phyloP scores from a whole-genome alignment of 2,329 filamentous ascomycete genomes.

The Colletotrichum orchidophilum region DNA sequence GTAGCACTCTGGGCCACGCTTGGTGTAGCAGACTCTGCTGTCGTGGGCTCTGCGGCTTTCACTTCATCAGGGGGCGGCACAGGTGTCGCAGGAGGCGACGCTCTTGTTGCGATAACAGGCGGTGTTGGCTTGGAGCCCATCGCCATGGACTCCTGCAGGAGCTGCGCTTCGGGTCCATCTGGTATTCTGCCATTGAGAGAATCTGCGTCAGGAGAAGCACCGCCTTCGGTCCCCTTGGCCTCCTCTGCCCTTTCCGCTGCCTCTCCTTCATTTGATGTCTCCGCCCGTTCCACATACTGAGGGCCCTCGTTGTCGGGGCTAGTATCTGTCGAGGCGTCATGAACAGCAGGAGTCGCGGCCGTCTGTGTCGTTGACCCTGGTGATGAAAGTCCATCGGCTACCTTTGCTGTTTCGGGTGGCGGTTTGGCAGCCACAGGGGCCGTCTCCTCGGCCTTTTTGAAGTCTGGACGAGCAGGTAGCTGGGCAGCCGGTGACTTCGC shows the following conservation, averaged over 20 bases:
- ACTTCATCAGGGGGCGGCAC: not conserved
- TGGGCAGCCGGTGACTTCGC: not conserved
- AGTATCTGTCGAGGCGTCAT: constrained; percentile 76
- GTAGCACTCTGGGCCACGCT: not conserved
- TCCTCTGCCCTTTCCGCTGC: constrained; percentile 44
- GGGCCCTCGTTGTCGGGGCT: constrained; percentile 76
- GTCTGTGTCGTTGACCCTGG: constrained; percentile 77
- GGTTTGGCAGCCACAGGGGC: constrained; percentile 43
- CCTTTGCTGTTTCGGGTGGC: constrained; percentile 46
- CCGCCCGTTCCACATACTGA: constrained; percentile 61
- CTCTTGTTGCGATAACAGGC: constrained; percentile 24
- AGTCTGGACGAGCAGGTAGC: constrained; percentile 41
- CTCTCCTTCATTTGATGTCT: constrained; percentile 45
- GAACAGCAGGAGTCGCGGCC: constrained; percentile 75
- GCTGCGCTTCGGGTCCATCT: constrained; percentile 53
- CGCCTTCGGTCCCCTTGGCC: constrained; percentile 19
- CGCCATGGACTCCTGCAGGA: constrained; percentile 52
- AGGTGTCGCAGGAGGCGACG: constrained; percentile 2
- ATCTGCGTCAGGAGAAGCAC: constrained; percentile 18
- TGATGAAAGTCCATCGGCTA: constrained; percentile 60
- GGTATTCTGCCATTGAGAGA: constrained; percentile 32
- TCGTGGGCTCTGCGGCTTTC: not conserved
- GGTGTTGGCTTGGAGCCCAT: constrained; percentile 22
- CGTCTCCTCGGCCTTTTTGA: constrained; percentile 41
- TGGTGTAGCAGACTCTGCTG: not conserved